Evolutionary conservation across 1,139 yeast genomes (phyloP), one percentile per base, ranked within the genome.

Genomic region (Candida buenavistaensis): DNA sequence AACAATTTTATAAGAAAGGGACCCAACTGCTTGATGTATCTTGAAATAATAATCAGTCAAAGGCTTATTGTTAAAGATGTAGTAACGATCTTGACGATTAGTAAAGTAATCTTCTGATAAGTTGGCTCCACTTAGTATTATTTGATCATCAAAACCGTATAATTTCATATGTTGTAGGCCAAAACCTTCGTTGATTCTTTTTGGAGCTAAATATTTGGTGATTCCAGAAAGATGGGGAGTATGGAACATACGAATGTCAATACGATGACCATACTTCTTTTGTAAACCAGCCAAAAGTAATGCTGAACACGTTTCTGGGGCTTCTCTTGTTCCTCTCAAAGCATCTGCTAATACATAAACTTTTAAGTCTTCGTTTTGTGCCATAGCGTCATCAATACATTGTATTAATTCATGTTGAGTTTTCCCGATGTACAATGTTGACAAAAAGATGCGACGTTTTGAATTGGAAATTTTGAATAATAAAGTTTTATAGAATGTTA

Each of bases 91-190:
- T 56, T 92, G 98, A 47, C 99, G 78, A 56, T 92, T 83, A n/a
- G 95, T 85, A 59, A 94, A 92, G 59, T 92, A 92, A 59, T 92
- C 98, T 27, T 77, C 68, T 0, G 96, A 87, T 36, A 92, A 68
- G 52, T 92, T 92, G 4, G 98, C 98, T 3, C 98, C 99, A 14
- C 88, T 78, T 30, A 94, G 68, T 13, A 94, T 75, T 33, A 92
- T 80, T 53, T 89, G 96, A 50, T 89, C 80, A 57, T 92, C 99
- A 52, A 89, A 81, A 2, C 98, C 98, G 55, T 92, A 92, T 26
- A 94, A 72, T 58, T 92, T 92, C 98, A 92, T 94, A 56, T 92
- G 99, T 59, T 92, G 99, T 35, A 92, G 69, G 0, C 99, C 99
- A 63, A 75, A 76, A 6, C 95, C 92, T 62, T 92, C 99, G 56